A percentile compares a stretch with the other conserved stretches of the same genome.
phyloP scores from a whole-genome alignment of 2,329 filamentous ascomycete species.

The Colletotrichum noveboracense region DNA sequence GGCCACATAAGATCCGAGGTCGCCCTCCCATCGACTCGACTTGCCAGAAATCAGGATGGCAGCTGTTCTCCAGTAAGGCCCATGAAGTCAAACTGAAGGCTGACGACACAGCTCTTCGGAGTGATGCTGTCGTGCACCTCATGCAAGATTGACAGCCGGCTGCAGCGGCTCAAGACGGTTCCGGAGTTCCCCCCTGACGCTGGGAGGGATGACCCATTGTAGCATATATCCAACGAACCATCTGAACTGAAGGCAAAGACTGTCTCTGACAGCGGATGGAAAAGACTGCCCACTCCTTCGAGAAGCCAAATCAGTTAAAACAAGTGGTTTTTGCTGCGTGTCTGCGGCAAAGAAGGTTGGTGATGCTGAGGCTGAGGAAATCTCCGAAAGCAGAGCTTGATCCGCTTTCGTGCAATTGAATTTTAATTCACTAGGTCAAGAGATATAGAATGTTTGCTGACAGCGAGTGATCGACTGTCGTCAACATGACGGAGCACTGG shows the following conservation, averaged over 20 bases:
- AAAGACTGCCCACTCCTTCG: neutral
- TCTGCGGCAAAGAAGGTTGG: neutral
- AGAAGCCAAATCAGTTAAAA: neutral
- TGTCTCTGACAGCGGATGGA: neutral
- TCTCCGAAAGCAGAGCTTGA: neutral
- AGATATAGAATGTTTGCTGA: neutral
- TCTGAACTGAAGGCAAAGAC: neutral
- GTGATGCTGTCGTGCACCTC: neutral
- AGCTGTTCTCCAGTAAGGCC: neutral
- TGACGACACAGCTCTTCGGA: neutral
- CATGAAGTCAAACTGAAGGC: neutral
- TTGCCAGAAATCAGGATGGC: neutral
- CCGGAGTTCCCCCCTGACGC: neutral
- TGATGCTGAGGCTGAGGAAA: neutral
- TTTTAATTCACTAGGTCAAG: neutral
- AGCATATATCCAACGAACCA: neutral
- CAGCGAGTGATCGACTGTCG: neutral
- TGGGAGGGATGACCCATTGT: slow-evolving; percentile 7
- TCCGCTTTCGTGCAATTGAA: neutral
- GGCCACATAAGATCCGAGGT: neutral
- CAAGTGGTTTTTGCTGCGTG: neutral
- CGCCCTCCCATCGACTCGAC: neutral
- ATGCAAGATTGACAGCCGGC: slow-evolving; percentile 16
- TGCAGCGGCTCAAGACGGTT: slow-evolving; percentile 4
- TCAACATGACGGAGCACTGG: neutral